These are phyloP conservation scores for Schoenoplectus triqueter DNA, from an alignment of 202 grass and related monocot genomes.

Conservation along the genomic window DNA sequence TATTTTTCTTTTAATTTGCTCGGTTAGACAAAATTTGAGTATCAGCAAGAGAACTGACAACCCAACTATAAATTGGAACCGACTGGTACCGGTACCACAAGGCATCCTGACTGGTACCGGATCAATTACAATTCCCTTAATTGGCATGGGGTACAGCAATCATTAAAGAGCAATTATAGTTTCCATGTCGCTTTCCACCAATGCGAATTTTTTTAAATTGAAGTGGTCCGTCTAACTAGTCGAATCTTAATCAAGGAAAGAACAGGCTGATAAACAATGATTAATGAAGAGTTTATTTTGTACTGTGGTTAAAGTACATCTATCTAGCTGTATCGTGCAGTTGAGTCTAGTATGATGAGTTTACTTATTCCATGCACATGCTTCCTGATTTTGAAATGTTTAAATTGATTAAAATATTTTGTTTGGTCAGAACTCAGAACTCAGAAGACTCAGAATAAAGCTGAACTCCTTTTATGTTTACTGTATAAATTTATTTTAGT, in stretches of 20 bases:
- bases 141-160: not conserved
- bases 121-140: too few relatives aligned
- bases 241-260: slow-evolving; percentile 13
- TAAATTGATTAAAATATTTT: not conserved
- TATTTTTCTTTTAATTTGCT: not conserved
- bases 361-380: slow-evolving; percentile 19
- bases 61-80: too few relatives aligned
- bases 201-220: not conserved
- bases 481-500: slow-evolving; percentile 2
- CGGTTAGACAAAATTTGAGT: too few relatives aligned
- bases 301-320: not conserved
- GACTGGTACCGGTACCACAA: too few relatives aligned
- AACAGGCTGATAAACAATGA: slow-evolving; percentile 28
- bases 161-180: not conserved
- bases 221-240: not conserved
- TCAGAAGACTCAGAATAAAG: too few relatives aligned
- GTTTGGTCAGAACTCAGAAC: not conserved
- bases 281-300: slow-evolving; percentile 11
- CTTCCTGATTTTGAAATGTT: not conserved
- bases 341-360: not conserved
- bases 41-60: too few relatives aligned
- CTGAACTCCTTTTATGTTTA: too few relatives aligned
- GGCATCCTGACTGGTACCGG: too few relatives aligned
- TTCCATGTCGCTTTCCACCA: slow-evolving; percentile 9
- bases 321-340: slow-evolving; percentile 29